Percentiles rank a stretch among this genome's conserved stretches.
These are phyloP conservation scores for Melampsora occidentalis DNA, from an alignment of 1,284 basidiomycete genomes.

Conservation along the genomic window DNA sequence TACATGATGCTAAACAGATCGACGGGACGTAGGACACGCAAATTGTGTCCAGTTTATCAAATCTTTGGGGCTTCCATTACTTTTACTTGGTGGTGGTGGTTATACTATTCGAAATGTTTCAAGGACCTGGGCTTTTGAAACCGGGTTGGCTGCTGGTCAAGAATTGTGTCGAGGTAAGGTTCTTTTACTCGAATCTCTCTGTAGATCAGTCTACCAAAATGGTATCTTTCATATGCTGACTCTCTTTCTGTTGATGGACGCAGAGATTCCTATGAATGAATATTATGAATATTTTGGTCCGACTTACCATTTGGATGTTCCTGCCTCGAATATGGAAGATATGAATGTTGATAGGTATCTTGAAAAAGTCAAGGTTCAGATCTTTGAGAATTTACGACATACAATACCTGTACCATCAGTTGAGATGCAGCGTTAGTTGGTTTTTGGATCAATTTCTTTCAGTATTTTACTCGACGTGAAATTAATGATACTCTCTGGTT, in stretches of 20 bases:
- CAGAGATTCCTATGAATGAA: slow-evolving; percentile 92
- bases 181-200: background rate
- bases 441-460: background rate
- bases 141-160: slow-evolving; percentile 90
- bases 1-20: background rate
- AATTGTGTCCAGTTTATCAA: slow-evolving; percentile 97
- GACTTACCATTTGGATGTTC: slow-evolving; percentile 94
- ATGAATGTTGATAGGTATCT: slow-evolving; percentile 90
- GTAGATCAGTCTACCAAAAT: background rate
- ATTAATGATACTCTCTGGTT: background rate
- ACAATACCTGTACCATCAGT: slow-evolving; percentile 83
- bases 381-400: slow-evolving; percentile 83
- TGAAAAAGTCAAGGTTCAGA: slow-evolving; percentile 84
- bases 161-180: slow-evolving; percentile 75
- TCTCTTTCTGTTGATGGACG: background rate
- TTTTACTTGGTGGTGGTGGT: slow-evolving; percentile 92
- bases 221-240: background rate
- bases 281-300: slow-evolving; percentile 99
- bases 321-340: slow-evolving; percentile 91
- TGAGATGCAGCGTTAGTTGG: slow-evolving; percentile 71
- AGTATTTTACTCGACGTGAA: background rate
- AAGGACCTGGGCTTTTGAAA: slow-evolving; percentile 96
- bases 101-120: slow-evolving; percentile 99
- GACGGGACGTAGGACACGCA: slow-evolving; percentile 67
- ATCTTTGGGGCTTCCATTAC: slow-evolving; percentile 85